Base-by-base conservation (phyloP, 495 filamentous ascomycete species). In the Entonaema liquescens region DNA sequence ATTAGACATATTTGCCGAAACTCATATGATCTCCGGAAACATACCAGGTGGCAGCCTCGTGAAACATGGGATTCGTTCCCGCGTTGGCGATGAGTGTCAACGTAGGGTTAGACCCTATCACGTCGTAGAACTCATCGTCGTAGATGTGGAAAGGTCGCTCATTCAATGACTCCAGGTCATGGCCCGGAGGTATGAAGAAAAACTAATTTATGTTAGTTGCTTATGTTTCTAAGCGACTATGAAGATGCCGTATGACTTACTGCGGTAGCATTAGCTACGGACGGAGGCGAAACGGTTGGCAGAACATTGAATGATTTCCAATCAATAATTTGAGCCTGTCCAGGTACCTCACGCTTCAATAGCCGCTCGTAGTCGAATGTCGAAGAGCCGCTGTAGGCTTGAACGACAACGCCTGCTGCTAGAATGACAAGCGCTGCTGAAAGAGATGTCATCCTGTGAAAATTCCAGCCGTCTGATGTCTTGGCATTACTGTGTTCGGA, bases 1-100 rank as follows among this genome's bases (percentile, higher is more conserved):
- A 44, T 65, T 26, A 44, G 59, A 21, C 13, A 11, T 36, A 9
- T 13, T n/a, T 2, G 19, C 44, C 5, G 4, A 50, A 21, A 49
- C 25, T 26, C 23, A 42, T 17, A 19, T 26, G 21, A 50, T 26
- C 21, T 5, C 17, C 58, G 9, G 8, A 28, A 29, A 55, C 55
- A 38, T 83, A 85, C 83, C 84, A 87, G 2, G 85, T 81, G 2
- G 81, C 77, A 23, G 85, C 85, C 68, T 87, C 85, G 26, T 87
- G 85, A 42, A 82, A 87, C 6, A 85, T 61, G 12, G 83, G 84
- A 44, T 86, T 77, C 23, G 65, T 76, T 49, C 70, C 76, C 3
- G 71, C 76, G 47, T 72, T 76, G 66, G 75, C 81, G 12, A 84
- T 76, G 23, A 83, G 76, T 5, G 83, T 83, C 50, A 84, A 71